These are phyloP conservation scores for Lentinula raphanica DNA, from an alignment of 768 basidiomycete species.

Conservation along the genomic window DNA sequence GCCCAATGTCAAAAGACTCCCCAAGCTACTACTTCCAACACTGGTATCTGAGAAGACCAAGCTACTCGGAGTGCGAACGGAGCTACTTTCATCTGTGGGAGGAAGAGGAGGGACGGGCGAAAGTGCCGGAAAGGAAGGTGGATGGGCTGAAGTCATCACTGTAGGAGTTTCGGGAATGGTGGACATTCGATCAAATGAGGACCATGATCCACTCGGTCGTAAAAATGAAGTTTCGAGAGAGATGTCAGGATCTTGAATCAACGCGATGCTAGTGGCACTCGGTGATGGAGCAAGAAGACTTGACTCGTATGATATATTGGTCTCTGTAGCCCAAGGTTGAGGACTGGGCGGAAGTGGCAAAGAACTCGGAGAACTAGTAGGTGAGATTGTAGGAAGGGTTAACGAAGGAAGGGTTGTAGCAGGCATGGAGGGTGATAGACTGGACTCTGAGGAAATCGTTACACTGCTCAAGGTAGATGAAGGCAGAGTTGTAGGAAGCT, in stretches of 20 bases:
- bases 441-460: slow-evolving; percentile 31
- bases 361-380: slow-evolving; percentile 32
- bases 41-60: neutral
- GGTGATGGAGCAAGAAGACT: slow-evolving; percentile 71
- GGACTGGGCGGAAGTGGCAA: slow-evolving; percentile 22
- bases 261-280: slow-evolving; percentile 43
- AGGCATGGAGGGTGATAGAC: slow-evolving; percentile 38
- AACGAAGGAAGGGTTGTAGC: slow-evolving; percentile 28
- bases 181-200: slow-evolving; percentile 37
- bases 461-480: slow-evolving; percentile 23
- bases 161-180: slow-evolving; percentile 36
- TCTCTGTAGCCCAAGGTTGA: slow-evolving; percentile 53
- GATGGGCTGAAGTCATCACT: slow-evolving; percentile 25
- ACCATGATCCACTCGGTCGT: slow-evolving; percentile 52
- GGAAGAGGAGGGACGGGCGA: slow-evolving; percentile 31
- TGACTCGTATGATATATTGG: slow-evolving; percentile 70
- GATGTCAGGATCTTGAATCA: slow-evolving; percentile 57
- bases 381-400: slow-evolving; percentile 24
- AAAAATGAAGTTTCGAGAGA: slow-evolving; percentile 76
- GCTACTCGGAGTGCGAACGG: slow-evolving; percentile 5
- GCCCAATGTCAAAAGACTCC: slow-evolving; percentile 27
- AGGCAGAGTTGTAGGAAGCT: slow-evolving; percentile 22
- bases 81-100: slow-evolving; percentile 7
- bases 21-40: slow-evolving; percentile 15
- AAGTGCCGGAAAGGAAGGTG: slow-evolving; percentile 25